A percentile compares a stretch with the other conserved stretches of the same genome.
These are phyloP conservation scores for Setaria viridis DNA, from an alignment of 202 grass and related monocot genomes.

Conservation along the genomic window DNA sequence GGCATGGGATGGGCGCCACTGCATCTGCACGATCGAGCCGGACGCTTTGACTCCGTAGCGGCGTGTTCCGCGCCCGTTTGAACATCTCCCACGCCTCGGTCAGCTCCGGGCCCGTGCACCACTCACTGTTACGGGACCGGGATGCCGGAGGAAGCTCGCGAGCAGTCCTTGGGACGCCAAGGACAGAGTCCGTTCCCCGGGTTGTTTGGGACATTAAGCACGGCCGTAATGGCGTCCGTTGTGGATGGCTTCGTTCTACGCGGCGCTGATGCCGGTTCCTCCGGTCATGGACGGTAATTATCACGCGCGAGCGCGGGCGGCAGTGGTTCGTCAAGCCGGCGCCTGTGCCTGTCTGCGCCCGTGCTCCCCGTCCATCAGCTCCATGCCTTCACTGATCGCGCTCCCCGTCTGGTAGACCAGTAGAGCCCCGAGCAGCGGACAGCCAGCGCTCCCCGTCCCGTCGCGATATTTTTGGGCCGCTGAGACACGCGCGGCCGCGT, in stretches of 20 bases:
- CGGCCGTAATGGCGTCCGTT: background rate
- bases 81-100: too few relatives aligned
- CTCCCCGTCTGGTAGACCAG: background rate
- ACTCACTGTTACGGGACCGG: background rate
- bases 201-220: background rate
- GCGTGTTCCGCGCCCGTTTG: background rate
- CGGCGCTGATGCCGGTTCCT: background rate
- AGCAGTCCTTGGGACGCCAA: too few relatives aligned
- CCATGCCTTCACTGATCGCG: background rate
- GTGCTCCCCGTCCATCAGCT: too few relatives aligned
- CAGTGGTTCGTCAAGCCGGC: background rate
- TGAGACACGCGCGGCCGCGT: background rate
- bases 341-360: background rate
- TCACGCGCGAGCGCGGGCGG: background rate
- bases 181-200: too few relatives aligned
- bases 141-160: too few relatives aligned
- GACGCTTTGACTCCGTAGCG: background rate
- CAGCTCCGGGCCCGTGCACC: background rate
- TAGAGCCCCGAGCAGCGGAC: constrained; percentile 22
- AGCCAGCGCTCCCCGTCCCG: background rate
- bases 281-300: background rate
- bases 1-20: constrained; percentile 3
- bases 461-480: constrained; percentile 35
- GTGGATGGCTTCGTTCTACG: background rate
- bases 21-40: background rate